Conservation (phyloP, 2,329 filamentous ascomycete genomes). For the Beauveria medogensis region DNA sequence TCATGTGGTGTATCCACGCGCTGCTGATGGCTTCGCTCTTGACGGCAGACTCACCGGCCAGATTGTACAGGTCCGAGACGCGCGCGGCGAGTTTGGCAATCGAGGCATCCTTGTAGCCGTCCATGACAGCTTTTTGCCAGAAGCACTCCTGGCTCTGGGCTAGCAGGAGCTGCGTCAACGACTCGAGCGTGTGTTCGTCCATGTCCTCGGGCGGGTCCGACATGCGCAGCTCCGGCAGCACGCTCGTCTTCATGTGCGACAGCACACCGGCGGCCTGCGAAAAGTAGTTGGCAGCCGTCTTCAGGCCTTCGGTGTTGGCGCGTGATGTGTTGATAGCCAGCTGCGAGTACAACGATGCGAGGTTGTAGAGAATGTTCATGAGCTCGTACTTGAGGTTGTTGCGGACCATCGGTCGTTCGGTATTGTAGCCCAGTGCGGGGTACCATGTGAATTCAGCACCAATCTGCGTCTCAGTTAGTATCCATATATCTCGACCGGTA, state of each 20-base stretch:
- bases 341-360: slow-evolving; percentile 88
- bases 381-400: slow-evolving; percentile 74
- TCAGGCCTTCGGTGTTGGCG: slow-evolving; percentile 72
- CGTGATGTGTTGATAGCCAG: slow-evolving; percentile 76
- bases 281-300: slow-evolving; percentile 82
- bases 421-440: slow-evolving; percentile 84
- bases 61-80: slow-evolving; percentile 83
- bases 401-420: slow-evolving; percentile 58
- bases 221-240: slow-evolving; percentile 75
- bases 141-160: slow-evolving; percentile 96
- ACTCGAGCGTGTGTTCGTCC: slow-evolving; percentile 80
- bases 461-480: slow-evolving; percentile 46
- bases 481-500: background rate
- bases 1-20: slow-evolving; percentile 97
- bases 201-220: slow-evolving; percentile 87
- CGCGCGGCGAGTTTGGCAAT: slow-evolving; percentile 85
- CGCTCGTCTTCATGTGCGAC: slow-evolving; percentile 62
- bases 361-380: slow-evolving; percentile 86
- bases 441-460: slow-evolving; percentile 97
- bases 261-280: slow-evolving; percentile 81
- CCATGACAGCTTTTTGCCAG: slow-evolving; percentile 95
- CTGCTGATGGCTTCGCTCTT: slow-evolving; percentile 85
- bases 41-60: slow-evolving; percentile 76
- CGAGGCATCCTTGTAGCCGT: slow-evolving; percentile 82
- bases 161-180: slow-evolving; percentile 73